phyloP scores from a whole-genome alignment of 2,329 filamentous ascomycete genomes.

The Monilinia fructicola region DNA sequence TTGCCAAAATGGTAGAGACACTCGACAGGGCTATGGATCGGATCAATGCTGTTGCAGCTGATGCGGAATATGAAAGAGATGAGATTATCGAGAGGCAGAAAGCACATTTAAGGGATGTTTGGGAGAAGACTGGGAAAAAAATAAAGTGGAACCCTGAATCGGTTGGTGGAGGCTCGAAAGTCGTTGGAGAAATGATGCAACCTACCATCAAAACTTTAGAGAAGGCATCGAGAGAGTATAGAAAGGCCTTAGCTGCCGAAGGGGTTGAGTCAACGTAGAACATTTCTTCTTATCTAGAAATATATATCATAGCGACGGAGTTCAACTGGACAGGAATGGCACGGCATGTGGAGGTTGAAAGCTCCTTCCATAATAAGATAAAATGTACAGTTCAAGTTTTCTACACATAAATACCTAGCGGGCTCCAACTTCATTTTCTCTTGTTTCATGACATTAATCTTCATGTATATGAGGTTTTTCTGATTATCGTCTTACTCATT shows the following conservation, averaged over 20 bases:
- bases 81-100: constrained; percentile 66
- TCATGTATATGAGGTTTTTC: constrained; percentile 10
- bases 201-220: constrained; percentile 71
- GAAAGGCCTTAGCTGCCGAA: constrained; percentile 67
- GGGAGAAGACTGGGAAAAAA: constrained; percentile 71
- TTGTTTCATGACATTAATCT: background rate
- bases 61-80: constrained; percentile 73
- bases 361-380: background rate
- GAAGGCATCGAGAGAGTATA: constrained; percentile 69
- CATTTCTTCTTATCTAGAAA: constrained; percentile 1
- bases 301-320: constrained; percentile 36
- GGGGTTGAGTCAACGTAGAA: constrained; percentile 34
- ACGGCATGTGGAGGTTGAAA: constrained; percentile 16
- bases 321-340: constrained; percentile 29
- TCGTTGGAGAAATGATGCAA: constrained; percentile 73
- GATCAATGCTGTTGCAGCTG: constrained; percentile 75
- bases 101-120: constrained; percentile 68
- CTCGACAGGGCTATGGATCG: constrained; percentile 73
- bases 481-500: constrained; percentile 18
- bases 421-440: background rate
- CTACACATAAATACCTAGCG: constrained; percentile 1
- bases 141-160: constrained; percentile 65
- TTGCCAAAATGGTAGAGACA: constrained; percentile 79
- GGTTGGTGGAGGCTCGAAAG: constrained; percentile 72
- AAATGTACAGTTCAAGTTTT: constrained; percentile 10